Evolutionary conservation across 2,329 filamentous ascomycete species (phyloP).

Genomic region (Bipolaris gigantea): DNA sequence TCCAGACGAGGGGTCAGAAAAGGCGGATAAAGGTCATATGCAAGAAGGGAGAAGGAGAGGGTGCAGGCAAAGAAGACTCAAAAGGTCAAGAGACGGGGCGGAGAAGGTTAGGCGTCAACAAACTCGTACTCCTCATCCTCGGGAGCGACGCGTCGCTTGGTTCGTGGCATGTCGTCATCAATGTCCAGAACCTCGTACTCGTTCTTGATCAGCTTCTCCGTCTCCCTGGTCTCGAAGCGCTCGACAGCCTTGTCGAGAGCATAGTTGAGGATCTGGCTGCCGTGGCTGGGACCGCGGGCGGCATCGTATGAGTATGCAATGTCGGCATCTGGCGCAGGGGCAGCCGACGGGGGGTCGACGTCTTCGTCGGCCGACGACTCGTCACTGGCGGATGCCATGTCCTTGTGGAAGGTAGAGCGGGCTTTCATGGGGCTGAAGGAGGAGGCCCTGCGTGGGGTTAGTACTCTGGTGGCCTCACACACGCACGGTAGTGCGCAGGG

Average conservation of each 20-base stretch:
- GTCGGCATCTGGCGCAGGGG: conserved; percentile 53
- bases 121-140: conserved; percentile 50
- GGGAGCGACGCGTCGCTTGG: conserved; percentile 37
- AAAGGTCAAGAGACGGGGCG: conserved; percentile 4
- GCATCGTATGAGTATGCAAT: conserved; percentile 60
- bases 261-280: conserved; percentile 60
- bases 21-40: conserved; percentile 30
- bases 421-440: conserved; percentile 38
- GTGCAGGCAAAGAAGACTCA: conserved; percentile 5
- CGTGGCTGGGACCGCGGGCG: conserved; percentile 52
- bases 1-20: conserved; percentile 20
- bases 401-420: conserved; percentile 46
- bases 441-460: conserved; percentile 25
- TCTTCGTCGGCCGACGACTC: conserved; percentile 51
- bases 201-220: conserved; percentile 61
- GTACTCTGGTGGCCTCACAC: background rate
- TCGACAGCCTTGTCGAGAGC: conserved; percentile 62
- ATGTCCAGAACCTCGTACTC: conserved; percentile 60
- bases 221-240: conserved; percentile 62
- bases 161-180: conserved; percentile 33
- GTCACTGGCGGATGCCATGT: conserved; percentile 47
- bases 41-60: conserved; percentile 22
- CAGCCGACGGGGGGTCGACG: conserved; percentile 48
- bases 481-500: background rate
- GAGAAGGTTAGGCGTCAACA: conserved; percentile 33